Percentiles rank a stretch among this genome's conserved stretches.
Conservation (phyloP, 2,329 filamentous ascomycete genomes). For the Cercospora brassicicola region DNA sequence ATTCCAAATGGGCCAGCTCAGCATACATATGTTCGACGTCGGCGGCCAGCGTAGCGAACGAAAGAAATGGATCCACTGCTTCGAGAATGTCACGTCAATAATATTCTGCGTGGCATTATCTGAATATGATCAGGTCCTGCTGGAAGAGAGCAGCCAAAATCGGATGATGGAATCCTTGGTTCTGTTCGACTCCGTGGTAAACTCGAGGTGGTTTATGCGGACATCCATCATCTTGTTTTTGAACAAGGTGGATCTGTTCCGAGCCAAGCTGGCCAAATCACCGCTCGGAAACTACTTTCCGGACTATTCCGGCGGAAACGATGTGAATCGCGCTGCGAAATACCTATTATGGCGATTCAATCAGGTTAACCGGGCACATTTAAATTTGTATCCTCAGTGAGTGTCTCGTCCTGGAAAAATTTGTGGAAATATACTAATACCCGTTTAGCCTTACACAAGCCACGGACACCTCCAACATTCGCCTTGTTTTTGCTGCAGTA, state of each 20-base stretch:
- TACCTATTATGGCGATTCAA: constrained; percentile 98
- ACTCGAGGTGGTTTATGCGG: constrained; percentile 98
- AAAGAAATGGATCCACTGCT: constrained; percentile 99
- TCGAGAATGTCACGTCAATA: constrained; percentile 98
- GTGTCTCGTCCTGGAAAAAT: constrained; percentile 43
- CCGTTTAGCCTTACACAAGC: constrained; percentile 83
- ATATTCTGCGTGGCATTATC: constrained; percentile 98
- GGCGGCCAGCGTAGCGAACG: constrained; percentile 94
- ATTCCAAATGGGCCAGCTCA: constrained; percentile 97
- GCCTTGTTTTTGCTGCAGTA: constrained; percentile 94
- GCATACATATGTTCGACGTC: constrained; percentile 99
- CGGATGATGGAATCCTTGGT: constrained; percentile 99
- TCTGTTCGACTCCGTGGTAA: constrained; percentile 96
- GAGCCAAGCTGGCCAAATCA: constrained; percentile 85
- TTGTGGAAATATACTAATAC: constrained; percentile 14
- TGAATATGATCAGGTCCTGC: constrained; percentile 94
- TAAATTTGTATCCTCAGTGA: constrained; percentile 97
- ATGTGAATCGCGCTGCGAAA: constrained; percentile 96
- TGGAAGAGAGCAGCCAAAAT: constrained; percentile 98
- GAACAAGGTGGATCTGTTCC: constrained; percentile 98
- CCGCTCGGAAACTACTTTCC: constrained; percentile 94
- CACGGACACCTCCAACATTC: constrained; percentile 97
- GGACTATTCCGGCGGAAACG: constrained; percentile 95
- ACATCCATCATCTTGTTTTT: constrained; percentile 98
- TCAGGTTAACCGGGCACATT: constrained; percentile 92